Base-by-base conservation (phyloP, 495 filamentous ascomycete species). In the Penicillium cataractarum region DNA sequence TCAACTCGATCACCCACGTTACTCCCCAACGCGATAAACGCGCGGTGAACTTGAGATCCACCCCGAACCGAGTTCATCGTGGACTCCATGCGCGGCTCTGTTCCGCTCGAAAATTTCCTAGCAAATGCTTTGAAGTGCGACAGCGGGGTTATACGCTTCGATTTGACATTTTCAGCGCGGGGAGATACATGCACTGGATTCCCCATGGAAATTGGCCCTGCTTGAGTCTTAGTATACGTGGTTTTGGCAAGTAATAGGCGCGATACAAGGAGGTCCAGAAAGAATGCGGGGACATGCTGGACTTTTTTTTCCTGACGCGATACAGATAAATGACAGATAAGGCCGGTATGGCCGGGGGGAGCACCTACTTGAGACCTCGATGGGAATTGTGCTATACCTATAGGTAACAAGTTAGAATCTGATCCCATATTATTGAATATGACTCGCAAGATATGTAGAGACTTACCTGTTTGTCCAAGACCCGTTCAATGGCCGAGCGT, bases 11-110 rank as follows among this genome's bases (percentile, higher is more conserved):
- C 91, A 12, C 95, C 95, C 21, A 97, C 75, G 78, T 99, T 99
- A 74, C 94, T 97, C 6, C 95, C 95, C 6, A 99, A 76, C 10
- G 96, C 95, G 65, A 99, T 87, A 67, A 89, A 96, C 0, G 89
- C 93, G 48, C 79, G 78, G 62, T 86, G 85, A 48, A 69, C 61
- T 6, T 59, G 33, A 27, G 62, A 54, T 29, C 66, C 66, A 33
- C 32, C 58, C 19, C 46, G 58, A 19, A 57, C 49, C 26, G 68
- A 42, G 46, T 69, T 58, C 76, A 76, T 77, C 22, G 56, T 69
- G 59, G 66, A 31, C 24, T 69, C 64, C 53, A 63, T 66, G 12
- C 55, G 65, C 32, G 52, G 53, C 39, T 37, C 32, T 51, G 53
- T 60, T 32, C 62, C 65, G 56, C 44, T 68, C 9, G 76, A 75